Conservation (phyloP, 2,329 filamentous ascomycete species). For the Trichoderma simmonsii region DNA sequence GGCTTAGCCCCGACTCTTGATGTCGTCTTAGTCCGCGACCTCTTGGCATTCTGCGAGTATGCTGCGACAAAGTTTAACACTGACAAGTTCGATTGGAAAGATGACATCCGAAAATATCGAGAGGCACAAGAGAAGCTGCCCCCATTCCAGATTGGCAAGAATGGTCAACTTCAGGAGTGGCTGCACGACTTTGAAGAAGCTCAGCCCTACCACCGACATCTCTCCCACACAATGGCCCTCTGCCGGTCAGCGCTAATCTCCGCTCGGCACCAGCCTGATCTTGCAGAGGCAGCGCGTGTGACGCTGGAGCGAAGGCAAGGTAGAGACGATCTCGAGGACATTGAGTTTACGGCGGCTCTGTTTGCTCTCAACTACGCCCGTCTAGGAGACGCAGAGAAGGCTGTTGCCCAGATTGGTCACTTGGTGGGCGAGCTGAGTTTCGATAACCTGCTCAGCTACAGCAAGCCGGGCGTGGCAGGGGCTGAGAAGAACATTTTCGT, state of each 20-base stretch:
- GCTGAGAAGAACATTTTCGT: constrained; percentile 17
- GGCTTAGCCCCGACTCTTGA: constrained; percentile 13
- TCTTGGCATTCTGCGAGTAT: constrained; percentile 14
- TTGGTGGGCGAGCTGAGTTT: constrained; percentile 17
- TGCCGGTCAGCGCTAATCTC: constrained; percentile 17
- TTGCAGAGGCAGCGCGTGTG: constrained; percentile 10
- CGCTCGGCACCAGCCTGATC: neutral
- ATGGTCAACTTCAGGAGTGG: constrained; percentile 18
- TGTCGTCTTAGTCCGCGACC: constrained; percentile 12
- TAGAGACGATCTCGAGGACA: constrained; percentile 13
- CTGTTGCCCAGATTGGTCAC: constrained; percentile 12
- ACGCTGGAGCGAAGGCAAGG: constrained; percentile 15
- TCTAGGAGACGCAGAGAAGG: constrained; percentile 14
- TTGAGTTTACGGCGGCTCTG: constrained; percentile 18
- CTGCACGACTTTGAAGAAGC: constrained; percentile 18
- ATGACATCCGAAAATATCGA: neutral
- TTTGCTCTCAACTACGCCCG: constrained; percentile 17
- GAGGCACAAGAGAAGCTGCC: constrained; percentile 6
- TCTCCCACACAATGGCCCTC: constrained; percentile 16
- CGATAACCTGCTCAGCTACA: constrained; percentile 18
- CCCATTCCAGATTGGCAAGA: constrained; percentile 15
- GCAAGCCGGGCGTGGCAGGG: constrained; percentile 13
- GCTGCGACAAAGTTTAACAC: neutral
- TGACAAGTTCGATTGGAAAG: neutral
- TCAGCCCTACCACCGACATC: constrained; percentile 17